A percentile compares a stretch with the other conserved stretches of the same genome.
Evolutionary conservation across 768 basidiomycete genomes (phyloP).

Genomic region (Pleurotus djamor): DNA sequence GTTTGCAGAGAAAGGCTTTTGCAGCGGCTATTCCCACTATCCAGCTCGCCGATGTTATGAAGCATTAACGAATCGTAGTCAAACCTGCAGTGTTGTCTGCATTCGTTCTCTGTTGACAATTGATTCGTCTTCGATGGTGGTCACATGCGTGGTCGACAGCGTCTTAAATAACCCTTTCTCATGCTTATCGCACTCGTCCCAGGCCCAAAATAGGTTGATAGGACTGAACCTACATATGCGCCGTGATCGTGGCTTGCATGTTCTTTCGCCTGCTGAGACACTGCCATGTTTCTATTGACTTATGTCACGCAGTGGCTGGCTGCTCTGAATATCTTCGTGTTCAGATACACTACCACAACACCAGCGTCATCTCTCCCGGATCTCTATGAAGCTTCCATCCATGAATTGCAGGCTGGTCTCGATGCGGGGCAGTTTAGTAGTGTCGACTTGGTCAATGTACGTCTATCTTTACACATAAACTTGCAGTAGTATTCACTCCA

Average conservation of each 20-base stretch:
- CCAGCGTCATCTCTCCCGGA: slow-evolving; percentile 38
- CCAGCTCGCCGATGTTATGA: not conserved
- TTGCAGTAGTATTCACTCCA: not conserved
- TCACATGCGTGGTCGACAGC: not conserved
- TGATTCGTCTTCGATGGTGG: not conserved
- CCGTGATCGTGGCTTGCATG: too few species aligned
- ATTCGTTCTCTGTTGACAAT: not conserved
- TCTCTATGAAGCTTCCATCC: slow-evolving; percentile 58
- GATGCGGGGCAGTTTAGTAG: slow-evolving; percentile 50
- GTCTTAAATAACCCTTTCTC: not conserved
- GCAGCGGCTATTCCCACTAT: slow-evolving; percentile 47
- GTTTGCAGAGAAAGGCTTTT: slow-evolving; percentile 47
- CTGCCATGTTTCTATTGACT: not conserved
- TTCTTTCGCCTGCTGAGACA: too few species aligned
- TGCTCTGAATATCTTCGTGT: not conserved
- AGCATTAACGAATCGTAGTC: not conserved
- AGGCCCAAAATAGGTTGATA: too few species aligned
- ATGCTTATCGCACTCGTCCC: not conserved
- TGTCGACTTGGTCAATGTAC: slow-evolving; percentile 60
- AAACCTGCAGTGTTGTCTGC: not conserved
- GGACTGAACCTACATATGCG: too few species aligned
- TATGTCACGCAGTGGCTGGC: not conserved
- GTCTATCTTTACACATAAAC: not conserved
- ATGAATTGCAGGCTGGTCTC: slow-evolving; percentile 52
- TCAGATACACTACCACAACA: not conserved